phyloP scores from a whole-genome alignment of 192 early-diverging fungal genomes.

The Pecoramyces ruminantium region DNA sequence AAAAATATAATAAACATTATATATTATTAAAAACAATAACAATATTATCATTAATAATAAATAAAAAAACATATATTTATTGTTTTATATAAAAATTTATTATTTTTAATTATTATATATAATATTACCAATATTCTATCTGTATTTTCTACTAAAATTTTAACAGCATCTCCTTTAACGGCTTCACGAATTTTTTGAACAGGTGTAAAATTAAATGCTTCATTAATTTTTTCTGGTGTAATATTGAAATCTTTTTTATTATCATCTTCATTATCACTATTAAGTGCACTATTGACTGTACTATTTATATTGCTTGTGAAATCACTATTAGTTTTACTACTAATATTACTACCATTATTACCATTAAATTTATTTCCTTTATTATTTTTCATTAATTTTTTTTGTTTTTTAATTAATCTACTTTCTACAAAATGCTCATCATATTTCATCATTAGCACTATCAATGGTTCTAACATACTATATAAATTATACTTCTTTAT shows the following conservation, averaged over 20 bases:
- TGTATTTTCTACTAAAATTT: constrained; percentile 65
- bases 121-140: constrained; percentile 57
- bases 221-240: neutral
- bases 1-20: no score
- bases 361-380: constrained; percentile 1
- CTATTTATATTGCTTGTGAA: neutral
- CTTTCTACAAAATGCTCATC: constrained; percentile 39
- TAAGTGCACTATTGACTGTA: neutral
- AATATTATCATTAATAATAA: no score
- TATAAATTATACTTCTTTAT: constrained; percentile 67
- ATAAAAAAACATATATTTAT: neutral
- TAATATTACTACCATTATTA: neutral
- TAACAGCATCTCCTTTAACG: constrained; percentile 31
- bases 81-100: neutral
- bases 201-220: neutral
- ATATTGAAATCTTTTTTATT: constrained; percentile 11
- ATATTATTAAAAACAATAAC: no score
- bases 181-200: neutral
- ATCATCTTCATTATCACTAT: constrained; percentile 15
- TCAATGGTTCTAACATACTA: constrained; percentile 58
- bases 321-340: constrained; percentile 13
- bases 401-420: constrained; percentile 13
- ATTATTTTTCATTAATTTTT: neutral
- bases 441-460: constrained; percentile 66
- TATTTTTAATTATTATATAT: no score